Evolutionary conservation across 768 basidiomycete species (phyloP), one percentile per base, ranked within the genome.

Genomic region (Mycena sanguinolenta): DNA sequence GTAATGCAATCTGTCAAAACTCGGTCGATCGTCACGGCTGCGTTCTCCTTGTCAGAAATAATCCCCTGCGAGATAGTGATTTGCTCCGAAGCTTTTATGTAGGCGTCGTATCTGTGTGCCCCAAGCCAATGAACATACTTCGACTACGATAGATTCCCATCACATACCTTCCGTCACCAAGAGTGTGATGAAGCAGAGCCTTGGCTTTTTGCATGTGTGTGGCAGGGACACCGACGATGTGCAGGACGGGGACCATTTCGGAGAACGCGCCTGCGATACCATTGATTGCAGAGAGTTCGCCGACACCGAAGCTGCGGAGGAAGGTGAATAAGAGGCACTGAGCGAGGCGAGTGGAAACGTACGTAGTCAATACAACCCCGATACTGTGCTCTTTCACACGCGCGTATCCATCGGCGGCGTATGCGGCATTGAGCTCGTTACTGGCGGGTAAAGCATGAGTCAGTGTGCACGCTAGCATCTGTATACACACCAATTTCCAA

Each of bases 321-420:
- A 21, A 32, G 2, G n/a, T 54, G 19, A 7, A 2, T 5, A 30
- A 46, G 61, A 2, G 17, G 9, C n/a, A n/a, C n/a, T n/a, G 2
- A 14, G 6, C 19, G 54, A 25, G 3, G 21, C 14, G 6, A 38
- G 75, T 34, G 32, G 32, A 34, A 34, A 34, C 32, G 32, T 34
- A 92, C 91, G 93, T 98, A 14, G 96, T 97, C 36, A 88, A 80
- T 8, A 96, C 80, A 16, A 90, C 94, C 60, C 93, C 93, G 58
- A 95, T 81, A 73, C 88, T 85, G 59, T 85, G 82, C 58, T 91
- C 89, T 73, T 95, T 96, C 57, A 96, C 90, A 65, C 97, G 88
- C 27, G 96, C 94, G 79, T 97, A 97, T 16, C 96, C 96, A 77
- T 97, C 96, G 0, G 95, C 95, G 14, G 96, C 96, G 79, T 98